Base-by-base conservation (phyloP, 1,284 basidiomycete genomes). In the Schizophyllum amplum region DNA sequence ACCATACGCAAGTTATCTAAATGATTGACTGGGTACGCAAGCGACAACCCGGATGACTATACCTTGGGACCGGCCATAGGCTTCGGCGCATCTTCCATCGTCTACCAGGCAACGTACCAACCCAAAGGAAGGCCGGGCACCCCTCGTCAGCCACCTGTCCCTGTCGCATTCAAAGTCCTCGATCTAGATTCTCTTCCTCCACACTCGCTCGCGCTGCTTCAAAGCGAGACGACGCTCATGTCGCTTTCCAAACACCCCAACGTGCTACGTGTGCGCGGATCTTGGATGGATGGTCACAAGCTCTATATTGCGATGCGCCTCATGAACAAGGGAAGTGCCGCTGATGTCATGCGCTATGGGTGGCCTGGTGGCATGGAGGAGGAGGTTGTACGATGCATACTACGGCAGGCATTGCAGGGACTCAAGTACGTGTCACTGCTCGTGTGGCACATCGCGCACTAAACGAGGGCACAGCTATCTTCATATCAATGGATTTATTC, bases 231-330 rank as follows among this genome's bases (percentile, higher is more conserved):
- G 0, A 90, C 90, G 56, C 78, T 95, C 51, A 95, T 95, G 93
- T 92, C 90, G 2, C 78, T 95, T 1, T 90, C 86, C n/a, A 95
- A 95, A 67, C 92, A 95, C 62, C 92, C 92, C 24, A 94, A 95
- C 64, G 90, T 95, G 5, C 78, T 95, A 20, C 84, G 92, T 57
- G 93, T 95, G 1, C 84, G 93, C 62, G 92, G 92, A 11, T 87
- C 86, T 47, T 95, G 93, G 93, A 83, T 91, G 65, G 77, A 84
- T 5, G 92, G 88, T 46, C 83, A 88, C 68, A 90, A 90, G 66
- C 78, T 95, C 4, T 83, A 85, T 68, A 95, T 95, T 60, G 92
- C 93, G 2, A 78, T 93, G 56, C 87, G 93, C 47, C 81, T 95
- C 59, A 95, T 95, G 92, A 90, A 85, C 64, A 87, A 85, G 59